Conservation (phyloP, 805 yeast genomes). For the Starmerella stigmatis region DNA sequence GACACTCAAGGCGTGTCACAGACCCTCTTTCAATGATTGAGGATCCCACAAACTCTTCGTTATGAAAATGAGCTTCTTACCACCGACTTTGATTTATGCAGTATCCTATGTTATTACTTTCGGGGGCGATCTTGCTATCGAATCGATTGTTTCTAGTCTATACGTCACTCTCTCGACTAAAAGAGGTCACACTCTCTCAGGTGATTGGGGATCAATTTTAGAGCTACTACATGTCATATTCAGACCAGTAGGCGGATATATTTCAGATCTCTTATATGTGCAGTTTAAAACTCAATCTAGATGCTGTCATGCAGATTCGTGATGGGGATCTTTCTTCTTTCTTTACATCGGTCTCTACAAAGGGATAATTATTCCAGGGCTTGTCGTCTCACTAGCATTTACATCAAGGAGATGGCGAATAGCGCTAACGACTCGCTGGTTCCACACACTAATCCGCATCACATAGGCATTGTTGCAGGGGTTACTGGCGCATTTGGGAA, state of each 20-base stretch:
- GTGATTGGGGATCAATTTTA: constrained; percentile 20
- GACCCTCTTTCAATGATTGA: constrained; percentile 11
- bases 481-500: constrained; percentile 34
- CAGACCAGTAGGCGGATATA: constrained; percentile 17
- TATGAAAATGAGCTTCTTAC: constrained; percentile 10
- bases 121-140: constrained; percentile 20
- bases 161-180: constrained; percentile 15
- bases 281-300: constrained; percentile 30
- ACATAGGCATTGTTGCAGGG: constrained; percentile 33
- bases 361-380: constrained; percentile 26
- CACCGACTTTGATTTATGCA: constrained; percentile 13
- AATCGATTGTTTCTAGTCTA: constrained; percentile 14
- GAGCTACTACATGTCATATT: constrained; percentile 19
- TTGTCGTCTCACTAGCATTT: constrained; percentile 29
- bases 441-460: constrained; percentile 31
- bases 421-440: constrained; percentile 34
- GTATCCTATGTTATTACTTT: constrained; percentile 17
- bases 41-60: constrained; percentile 9
- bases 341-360: constrained; percentile 33
- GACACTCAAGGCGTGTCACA: constrained; percentile 4
- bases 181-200: constrained; percentile 10
- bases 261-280: constrained; percentile 28
- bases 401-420: constrained; percentile 35
- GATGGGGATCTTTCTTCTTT: constrained; percentile 31
- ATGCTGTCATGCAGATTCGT: constrained; percentile 27